Percentiles rank a stretch among this genome's conserved stretches.
Evolutionary conservation across 2,329 filamentous ascomycete genomes (phyloP).

Genomic region (Trichophyton benhamiae): DNA sequence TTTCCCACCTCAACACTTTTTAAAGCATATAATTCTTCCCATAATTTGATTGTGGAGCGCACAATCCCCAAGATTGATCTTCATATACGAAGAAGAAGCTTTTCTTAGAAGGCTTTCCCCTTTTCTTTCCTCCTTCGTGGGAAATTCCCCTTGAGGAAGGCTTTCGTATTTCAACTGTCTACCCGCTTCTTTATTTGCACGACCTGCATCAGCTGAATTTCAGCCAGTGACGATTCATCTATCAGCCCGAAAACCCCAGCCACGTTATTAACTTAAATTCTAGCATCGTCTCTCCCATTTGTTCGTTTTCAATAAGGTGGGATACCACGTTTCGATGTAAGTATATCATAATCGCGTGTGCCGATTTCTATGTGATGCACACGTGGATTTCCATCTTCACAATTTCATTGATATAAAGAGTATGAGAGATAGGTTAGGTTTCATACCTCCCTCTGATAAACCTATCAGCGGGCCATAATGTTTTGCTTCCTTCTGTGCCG

Average conservation of each 20-base stretch:
- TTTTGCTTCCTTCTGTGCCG: neutral
- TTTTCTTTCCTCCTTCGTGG: neutral
- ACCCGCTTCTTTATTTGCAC: neutral
- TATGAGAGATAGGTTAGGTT: neutral
- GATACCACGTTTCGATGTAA: neutral
- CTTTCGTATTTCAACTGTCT: neutral
- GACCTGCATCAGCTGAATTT: neutral
- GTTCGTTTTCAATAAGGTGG: neutral
- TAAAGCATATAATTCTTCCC: neutral
- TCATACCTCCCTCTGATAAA: neutral
- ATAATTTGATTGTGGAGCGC: neutral
- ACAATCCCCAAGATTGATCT: neutral
- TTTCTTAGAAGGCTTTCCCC: neutral
- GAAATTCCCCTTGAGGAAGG: neutral
- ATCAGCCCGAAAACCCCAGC: neutral
- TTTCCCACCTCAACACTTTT: too few species aligned
- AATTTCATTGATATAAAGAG: neutral
- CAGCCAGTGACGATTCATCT: neutral
- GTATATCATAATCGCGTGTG: neutral
- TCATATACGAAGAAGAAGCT: slow-evolving; percentile 1
- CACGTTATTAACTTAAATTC: neutral
- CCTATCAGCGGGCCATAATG: neutral
- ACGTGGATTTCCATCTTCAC: neutral
- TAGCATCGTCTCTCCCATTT: neutral
- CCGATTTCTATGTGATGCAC: neutral